Evolutionary conservation across 192 early-diverging fungal genomes (phyloP).

Genomic region (Mortierella claussenii): DNA sequence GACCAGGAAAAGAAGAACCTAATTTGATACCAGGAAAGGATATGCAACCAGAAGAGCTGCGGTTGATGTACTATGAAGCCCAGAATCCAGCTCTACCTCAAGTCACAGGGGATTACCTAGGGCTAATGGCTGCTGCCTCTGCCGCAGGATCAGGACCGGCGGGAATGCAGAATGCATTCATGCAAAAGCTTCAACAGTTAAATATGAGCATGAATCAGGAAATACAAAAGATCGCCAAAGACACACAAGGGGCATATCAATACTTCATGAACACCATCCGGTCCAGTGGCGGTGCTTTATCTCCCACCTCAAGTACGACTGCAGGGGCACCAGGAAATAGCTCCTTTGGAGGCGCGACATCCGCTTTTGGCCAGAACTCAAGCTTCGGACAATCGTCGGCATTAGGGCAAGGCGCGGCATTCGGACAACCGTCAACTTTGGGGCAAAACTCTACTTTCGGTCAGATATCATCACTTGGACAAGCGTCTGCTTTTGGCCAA

Average conservation of each 20-base stretch:
- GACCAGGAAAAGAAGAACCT: conserved; percentile 66
- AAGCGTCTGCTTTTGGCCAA: conserved; percentile 39
- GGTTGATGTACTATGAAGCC: conserved; percentile 59
- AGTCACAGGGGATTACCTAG: conserved; percentile 26
- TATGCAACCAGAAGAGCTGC: conserved; percentile 70
- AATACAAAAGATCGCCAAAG: conserved; percentile 46
- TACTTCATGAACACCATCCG: conserved; percentile 50
- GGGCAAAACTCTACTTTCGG: conserved; percentile 49
- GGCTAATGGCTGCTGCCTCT: conserved; percentile 16
- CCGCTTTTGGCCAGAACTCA: conserved; percentile 40
- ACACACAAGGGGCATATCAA: conserved; percentile 49
- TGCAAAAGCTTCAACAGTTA: conserved; percentile 48
- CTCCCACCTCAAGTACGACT: neutral
- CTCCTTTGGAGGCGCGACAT: conserved; percentile 20
- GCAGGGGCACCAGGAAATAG: conserved; percentile 8
- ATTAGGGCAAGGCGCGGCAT: conserved; percentile 41
- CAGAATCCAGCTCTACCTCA: conserved; percentile 31
- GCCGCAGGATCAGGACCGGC: conserved; percentile 24
- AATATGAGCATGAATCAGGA: conserved; percentile 48
- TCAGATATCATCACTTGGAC: conserved; percentile 27
- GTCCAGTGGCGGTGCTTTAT: neutral
- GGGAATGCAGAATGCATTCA: conserved; percentile 28
- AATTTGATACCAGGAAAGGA: conserved; percentile 70
- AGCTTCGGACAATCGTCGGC: conserved; percentile 28
- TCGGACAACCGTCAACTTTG: conserved; percentile 17